Evolutionary conservation across 768 basidiomycete genomes (phyloP).

Genomic region (Paxillus involutus): DNA sequence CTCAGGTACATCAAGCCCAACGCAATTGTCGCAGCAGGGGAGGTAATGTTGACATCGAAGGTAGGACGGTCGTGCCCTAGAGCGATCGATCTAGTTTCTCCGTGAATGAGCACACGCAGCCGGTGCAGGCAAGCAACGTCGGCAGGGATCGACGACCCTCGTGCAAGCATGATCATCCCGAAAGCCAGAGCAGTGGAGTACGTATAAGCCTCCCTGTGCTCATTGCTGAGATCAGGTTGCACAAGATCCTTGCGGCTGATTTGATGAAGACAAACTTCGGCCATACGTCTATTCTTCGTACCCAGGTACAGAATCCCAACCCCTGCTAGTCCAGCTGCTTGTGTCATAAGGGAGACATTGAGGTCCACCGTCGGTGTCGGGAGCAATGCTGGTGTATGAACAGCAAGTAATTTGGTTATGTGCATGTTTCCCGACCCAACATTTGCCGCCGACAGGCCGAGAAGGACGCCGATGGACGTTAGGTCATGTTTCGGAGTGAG

Average conservation of each 20-base stretch:
- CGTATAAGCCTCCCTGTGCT: slow-evolving; percentile 91
- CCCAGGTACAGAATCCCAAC: slow-evolving; percentile 90
- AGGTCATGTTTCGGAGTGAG: slow-evolving; percentile 95
- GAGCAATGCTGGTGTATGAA: slow-evolving; percentile 90
- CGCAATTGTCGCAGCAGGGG: slow-evolving; percentile 87
- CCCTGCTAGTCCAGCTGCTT: slow-evolving; percentile 84
- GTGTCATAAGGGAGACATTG: slow-evolving; percentile 86
- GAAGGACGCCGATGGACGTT: slow-evolving; percentile 89
- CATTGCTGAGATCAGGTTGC: slow-evolving; percentile 81
- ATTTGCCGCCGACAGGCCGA: slow-evolving; percentile 92
- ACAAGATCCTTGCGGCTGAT: slow-evolving; percentile 76
- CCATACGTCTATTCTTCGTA: slow-evolving; percentile 85
- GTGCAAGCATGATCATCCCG: slow-evolving; percentile 95
- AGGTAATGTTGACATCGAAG: slow-evolving; percentile 89
- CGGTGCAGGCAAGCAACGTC: slow-evolving; percentile 70
- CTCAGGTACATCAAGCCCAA: slow-evolving; percentile 91
- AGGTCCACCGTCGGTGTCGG: slow-evolving; percentile 86
- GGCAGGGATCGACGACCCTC: slow-evolving; percentile 75
- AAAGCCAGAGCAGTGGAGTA: slow-evolving; percentile 87
- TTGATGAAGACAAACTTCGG: slow-evolving; percentile 86
- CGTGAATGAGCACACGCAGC: slow-evolving; percentile 74
- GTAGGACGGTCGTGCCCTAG: slow-evolving; percentile 39
- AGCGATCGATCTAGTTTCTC: slow-evolving; percentile 50
- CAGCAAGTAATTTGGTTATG: slow-evolving; percentile 87
- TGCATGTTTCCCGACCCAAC: slow-evolving; percentile 83